phyloP scores from a whole-genome alignment of 2,329 filamentous ascomycete species.

The Diaporthe ilicicola region DNA sequence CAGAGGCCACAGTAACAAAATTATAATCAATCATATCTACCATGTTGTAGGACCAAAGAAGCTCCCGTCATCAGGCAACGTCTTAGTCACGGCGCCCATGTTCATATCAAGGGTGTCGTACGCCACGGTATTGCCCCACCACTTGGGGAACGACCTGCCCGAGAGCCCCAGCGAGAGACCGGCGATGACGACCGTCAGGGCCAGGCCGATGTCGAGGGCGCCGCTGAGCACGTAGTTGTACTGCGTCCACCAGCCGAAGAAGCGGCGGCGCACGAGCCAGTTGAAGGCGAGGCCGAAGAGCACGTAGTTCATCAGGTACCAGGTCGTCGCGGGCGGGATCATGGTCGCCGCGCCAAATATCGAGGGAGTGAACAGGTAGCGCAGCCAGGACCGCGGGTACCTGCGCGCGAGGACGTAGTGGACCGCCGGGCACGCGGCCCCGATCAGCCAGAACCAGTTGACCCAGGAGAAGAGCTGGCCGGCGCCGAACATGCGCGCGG shows the following conservation, averaged over 20 bases:
- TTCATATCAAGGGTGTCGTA: conserved; percentile 8
- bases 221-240: conserved; percentile 65
- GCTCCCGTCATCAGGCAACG: conserved; percentile 15
- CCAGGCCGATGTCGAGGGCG: conserved; percentile 60
- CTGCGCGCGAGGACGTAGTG: conserved; percentile 36
- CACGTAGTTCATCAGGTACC: conserved; percentile 53
- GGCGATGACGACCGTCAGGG: conserved; percentile 59
- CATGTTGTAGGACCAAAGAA: conserved; percentile 23
- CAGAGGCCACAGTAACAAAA: too few relatives aligned
- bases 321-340: conserved; percentile 51
- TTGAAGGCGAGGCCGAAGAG: conserved; percentile 61
- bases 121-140: conserved; percentile 9
- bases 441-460: conserved; percentile 42
- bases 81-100: neutral
- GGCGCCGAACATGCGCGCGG: conserved; percentile 42
- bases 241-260: conserved; percentile 61
- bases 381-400: conserved; percentile 35
- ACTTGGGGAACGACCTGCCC: neutral
- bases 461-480: conserved; percentile 42
- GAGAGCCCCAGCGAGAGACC: conserved; percentile 38
- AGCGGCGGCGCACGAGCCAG: conserved; percentile 54
- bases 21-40: neutral
- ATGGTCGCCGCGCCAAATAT: conserved; percentile 42
- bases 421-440: conserved; percentile 38
- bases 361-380: conserved; percentile 42